Conservation (phyloP, 306 rosid species). For the Rosa persica region DNA sequence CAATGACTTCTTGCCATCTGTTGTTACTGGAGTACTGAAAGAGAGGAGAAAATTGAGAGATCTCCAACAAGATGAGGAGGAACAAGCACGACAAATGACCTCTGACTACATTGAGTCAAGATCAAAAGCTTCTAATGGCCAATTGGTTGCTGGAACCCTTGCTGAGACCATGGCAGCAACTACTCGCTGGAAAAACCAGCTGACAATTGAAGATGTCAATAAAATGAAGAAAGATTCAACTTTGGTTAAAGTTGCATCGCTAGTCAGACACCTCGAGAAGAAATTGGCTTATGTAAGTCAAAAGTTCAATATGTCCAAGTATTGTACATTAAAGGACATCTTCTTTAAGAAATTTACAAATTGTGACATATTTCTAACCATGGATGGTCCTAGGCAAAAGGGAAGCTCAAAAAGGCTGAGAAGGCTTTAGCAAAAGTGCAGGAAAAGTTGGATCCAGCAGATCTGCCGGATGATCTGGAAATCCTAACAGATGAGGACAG, state of each 20-base stretch:
- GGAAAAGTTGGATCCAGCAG: constrained; percentile 59
- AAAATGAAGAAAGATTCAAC: constrained; percentile 69
- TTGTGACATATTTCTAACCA: constrained; percentile 34
- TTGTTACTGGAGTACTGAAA: constrained; percentile 50
- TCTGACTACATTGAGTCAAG: constrained; percentile 36
- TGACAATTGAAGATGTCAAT: constrained; percentile 51
- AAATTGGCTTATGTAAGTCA: constrained; percentile 68
- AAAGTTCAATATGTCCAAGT: constrained; percentile 19
- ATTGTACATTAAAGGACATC: constrained; percentile 4
- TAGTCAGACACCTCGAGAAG: constrained; percentile 56
- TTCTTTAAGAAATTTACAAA: background rate
- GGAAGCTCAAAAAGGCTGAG: constrained; percentile 68
- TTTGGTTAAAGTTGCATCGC: constrained; percentile 48
- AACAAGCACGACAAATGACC: constrained; percentile 60
- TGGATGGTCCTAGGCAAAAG: constrained; percentile 61
- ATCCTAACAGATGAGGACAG: constrained; percentile 81
- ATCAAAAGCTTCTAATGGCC: constrained; percentile 43
- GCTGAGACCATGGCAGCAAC: constrained; percentile 89
- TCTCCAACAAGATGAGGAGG: constrained; percentile 76
- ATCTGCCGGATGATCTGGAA: constrained; percentile 86
- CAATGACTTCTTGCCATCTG: constrained; percentile 83
- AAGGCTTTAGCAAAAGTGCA: constrained; percentile 72
- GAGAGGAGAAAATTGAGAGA: constrained; percentile 63
- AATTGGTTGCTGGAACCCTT: constrained; percentile 82
- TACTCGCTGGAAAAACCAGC: constrained; percentile 74